Percentiles rank a stretch among this genome's conserved stretches.
phyloP scores from a whole-genome alignment of 768 basidiomycete genomes.

The Panaeolus cyanescens region DNA sequence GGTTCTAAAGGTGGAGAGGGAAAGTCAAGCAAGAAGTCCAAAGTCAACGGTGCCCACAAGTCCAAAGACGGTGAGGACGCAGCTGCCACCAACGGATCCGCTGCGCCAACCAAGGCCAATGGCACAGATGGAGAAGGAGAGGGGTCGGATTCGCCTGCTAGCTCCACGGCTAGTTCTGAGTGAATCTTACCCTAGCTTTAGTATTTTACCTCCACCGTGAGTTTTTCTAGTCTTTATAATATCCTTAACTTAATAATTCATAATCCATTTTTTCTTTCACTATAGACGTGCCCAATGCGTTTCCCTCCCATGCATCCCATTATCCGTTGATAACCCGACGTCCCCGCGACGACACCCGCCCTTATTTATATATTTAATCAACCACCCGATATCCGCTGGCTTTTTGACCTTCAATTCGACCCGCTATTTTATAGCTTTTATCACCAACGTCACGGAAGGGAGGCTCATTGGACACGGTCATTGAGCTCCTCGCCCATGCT shows the following conservation, averaged over 20 bases:
- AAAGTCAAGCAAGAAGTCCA: constrained; percentile 30
- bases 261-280: background rate
- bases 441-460: background rate
- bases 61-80: background rate
- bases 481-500: background rate
- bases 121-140: background rate
- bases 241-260: background rate
- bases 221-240: background rate
- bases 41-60: constrained; percentile 10
- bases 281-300: background rate
- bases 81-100: background rate
- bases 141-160: background rate
- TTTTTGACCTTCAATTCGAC: constrained; percentile 2
- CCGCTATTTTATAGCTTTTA: constrained; percentile 1
- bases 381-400: constrained; percentile 1
- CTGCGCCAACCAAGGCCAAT: background rate
- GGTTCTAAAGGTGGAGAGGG: constrained; percentile 30
- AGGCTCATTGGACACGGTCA: background rate
- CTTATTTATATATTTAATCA: background rate
- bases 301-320: background rate
- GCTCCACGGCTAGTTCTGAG: background rate
- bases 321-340: background rate
- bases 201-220: background rate
- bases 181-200: background rate
- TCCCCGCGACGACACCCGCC: background rate